Evolutionary conservation across 1,139 yeast genomes (phyloP), one percentile per base, ranked within the genome.

Genomic region (Zygoascus sp.): DNA sequence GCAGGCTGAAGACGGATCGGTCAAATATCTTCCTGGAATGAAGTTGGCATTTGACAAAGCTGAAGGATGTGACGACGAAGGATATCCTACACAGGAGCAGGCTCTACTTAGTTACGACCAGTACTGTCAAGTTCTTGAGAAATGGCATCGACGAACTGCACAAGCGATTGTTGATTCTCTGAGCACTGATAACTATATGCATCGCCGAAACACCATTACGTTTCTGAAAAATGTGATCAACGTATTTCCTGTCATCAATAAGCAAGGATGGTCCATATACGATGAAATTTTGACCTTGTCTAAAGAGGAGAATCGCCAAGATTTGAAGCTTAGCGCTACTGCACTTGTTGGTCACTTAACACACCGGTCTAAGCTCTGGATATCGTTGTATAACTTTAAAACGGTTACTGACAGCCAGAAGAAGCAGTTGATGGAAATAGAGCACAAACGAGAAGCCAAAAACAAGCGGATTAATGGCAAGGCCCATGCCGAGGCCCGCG

Each of bases 201-300:
- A 87, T 2, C 76, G 95, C 46, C 77, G 92, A 52, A 90, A 89
- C 64, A 77, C 88, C 2, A 85, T 90, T 51, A 83, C 86, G 2
- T 79, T 88, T 56, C 69, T 90, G 67, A 87, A 83, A 60, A 81
- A 80, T 55, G 67, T 83, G 51, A 67, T 84, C 27, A 74, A 76
- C 1, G 74, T 77, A 7, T 87, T 81, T 60, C 96, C 96, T 0
- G 69, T 72, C 11, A 77, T 87, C 22, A 81, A 80, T 46, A 80
- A 77, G 35, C 94, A 86, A 49, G 83, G 92, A 40, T 80, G 79
- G 50, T 54, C 62, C 9, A 63, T 87, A 7, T 67, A 75, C 4
- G 69, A 67, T 16, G 67, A 74, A 5, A 69, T 89, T 42, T 73
- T 76, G 36, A 57, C 63, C 1, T 76, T 86, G 32, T 64, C 78